Percentiles rank a stretch among this genome's conserved stretches.
phyloP scores from a whole-genome alignment of 352 stramenopile species.

The Pythium diclinum region DNA sequence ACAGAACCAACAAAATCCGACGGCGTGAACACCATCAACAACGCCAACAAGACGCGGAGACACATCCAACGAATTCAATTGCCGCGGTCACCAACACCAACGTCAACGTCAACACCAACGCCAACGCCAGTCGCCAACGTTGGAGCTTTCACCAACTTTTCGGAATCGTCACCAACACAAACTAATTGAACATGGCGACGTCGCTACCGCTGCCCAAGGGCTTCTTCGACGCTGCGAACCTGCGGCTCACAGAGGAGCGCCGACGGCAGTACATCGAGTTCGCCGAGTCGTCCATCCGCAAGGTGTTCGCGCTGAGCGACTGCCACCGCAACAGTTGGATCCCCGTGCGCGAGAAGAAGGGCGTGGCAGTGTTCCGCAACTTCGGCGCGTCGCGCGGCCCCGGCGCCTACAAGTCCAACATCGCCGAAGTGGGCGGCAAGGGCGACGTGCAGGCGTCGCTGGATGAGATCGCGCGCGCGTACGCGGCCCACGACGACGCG shows the following conservation, averaged over 20 bases:
- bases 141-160: constrained; percentile 1
- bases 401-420: constrained; percentile 69
- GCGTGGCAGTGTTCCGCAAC: constrained; percentile 77
- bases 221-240: constrained; percentile 69
- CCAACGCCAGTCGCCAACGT: constrained; percentile 1
- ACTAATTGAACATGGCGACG: constrained; percentile 36
- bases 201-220: constrained; percentile 67
- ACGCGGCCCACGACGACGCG: constrained; percentile 74
- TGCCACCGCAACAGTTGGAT: constrained; percentile 84
- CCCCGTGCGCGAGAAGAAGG: constrained; percentile 81
- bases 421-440: constrained; percentile 76
- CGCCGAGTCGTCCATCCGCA: constrained; percentile 75
- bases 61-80: neutral
- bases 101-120: constrained; percentile 1
- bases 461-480: constrained; percentile 71
- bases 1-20: neutral
- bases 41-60: neutral
- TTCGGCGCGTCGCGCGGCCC: constrained; percentile 56
- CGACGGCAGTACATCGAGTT: constrained; percentile 78
- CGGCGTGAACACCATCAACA: neutral
- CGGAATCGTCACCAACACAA: neutral
- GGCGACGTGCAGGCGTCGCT: constrained; percentile 62
- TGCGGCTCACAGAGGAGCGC: constrained; percentile 63
- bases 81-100: neutral
- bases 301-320: constrained; percentile 80